Base-by-base conservation (phyloP, 2,329 filamentous ascomycete genomes). In the Didymella sp. region DNA sequence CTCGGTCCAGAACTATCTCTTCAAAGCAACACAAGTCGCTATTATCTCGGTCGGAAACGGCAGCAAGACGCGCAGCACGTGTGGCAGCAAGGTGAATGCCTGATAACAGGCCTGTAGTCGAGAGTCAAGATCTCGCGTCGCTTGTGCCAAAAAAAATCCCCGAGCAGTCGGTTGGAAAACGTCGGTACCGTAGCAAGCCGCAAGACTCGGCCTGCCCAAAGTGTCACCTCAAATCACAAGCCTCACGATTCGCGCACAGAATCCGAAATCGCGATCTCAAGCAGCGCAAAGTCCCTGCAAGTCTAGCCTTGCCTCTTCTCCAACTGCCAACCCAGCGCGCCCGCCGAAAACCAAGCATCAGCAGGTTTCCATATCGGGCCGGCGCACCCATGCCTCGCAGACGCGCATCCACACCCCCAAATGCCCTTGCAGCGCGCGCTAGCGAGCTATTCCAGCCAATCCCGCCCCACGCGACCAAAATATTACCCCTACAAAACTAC, bases 311-410 rank as follows among this genome's bases (percentile, higher is more conserved):
- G 35, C 17, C 33, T 9, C 33, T n/a, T 7, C 25, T 27, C 25
- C 25, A 4, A 27, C 25, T 27, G 25, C 25, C 11, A 5, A 30
- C 8, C 35, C 35, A 38, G 17, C 15, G 9, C 11, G 35, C 15
- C 19, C 11, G 35, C 47, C 21, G 9, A 11, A 40, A 49, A 9
- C 4, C 35, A 38, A 38, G 35, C 35, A 37, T 37, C 35, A 42
- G 48, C 7, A 13, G 38, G 48, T 46, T 60, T 59, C 51, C 55
- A 28, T 35, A 60, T 64, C 58, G 60, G 60, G 55, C 64, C 60
- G 64, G 58, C 28, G n/a, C 51, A 48, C 24, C 25, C 13, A 25
- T 41, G 38, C 38, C 19, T 22, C 17, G 35, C 35, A 38, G 7
- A 35, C n/a, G n/a, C 25, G 5, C 5, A 5, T 27, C 9, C 5